phyloP scores from a whole-genome alignment of 2,329 filamentous ascomycete genomes.

The Penicillium sp. region DNA sequence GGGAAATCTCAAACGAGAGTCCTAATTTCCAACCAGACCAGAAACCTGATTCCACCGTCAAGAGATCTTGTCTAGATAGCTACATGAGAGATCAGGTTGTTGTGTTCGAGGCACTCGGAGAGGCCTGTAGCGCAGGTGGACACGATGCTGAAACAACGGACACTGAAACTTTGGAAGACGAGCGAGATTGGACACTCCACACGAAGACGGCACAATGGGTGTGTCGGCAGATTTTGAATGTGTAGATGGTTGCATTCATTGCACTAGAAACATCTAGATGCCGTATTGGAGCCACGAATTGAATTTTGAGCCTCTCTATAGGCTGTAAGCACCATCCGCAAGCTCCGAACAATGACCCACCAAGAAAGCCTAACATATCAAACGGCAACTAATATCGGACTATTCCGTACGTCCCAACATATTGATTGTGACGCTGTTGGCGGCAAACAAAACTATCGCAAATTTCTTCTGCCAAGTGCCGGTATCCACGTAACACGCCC shows the following conservation, averaged over 20 bases:
- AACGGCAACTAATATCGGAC: neutral
- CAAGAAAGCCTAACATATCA: neutral
- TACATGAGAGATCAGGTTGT: conserved; percentile 60
- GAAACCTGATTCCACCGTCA: neutral
- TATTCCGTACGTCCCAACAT: too few relatives aligned
- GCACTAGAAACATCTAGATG: neutral
- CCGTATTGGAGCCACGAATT: neutral
- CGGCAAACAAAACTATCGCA: neutral
- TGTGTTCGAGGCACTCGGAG: conserved; percentile 58
- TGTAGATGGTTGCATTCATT: neutral
- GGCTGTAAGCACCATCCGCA: neutral
- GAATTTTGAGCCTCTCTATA: neutral
- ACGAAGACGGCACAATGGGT: conserved; percentile 48
- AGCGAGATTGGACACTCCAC: conserved; percentile 41
- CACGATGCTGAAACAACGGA: conserved; percentile 15
- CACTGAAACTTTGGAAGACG: conserved; percentile 21
- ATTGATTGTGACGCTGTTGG: neutral
- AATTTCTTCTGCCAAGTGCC: neutral
- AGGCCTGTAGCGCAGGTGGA: conserved; percentile 24
- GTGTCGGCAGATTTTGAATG: conserved; percentile 39
- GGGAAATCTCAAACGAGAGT: conserved; percentile 44
- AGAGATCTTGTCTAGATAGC: conserved; percentile 52
- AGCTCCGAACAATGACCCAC: neutral
- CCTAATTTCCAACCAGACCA: neutral
- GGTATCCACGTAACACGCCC: neutral